phyloP scores from a whole-genome alignment of 2,329 filamentous ascomycete species.

The Cordyceps farinosa region DNA sequence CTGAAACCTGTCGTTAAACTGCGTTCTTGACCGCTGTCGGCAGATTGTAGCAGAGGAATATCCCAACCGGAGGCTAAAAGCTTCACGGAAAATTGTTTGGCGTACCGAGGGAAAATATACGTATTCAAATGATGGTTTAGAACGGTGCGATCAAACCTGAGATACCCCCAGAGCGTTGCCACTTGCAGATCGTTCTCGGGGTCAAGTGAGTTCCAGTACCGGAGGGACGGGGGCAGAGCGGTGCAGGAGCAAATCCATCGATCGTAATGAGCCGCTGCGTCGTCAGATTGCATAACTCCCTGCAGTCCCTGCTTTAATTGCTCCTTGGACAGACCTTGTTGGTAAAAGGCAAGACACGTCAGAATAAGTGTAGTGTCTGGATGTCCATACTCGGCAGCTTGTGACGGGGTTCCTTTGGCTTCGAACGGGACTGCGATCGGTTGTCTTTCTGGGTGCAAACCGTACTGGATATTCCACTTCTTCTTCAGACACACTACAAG shows the following conservation, averaged over 20 bases:
- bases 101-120: slow-evolving; percentile 62
- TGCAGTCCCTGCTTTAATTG: slow-evolving; percentile 50
- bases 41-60: slow-evolving; percentile 45
- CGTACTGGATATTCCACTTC: slow-evolving; percentile 65
- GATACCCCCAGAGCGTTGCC: slow-evolving; percentile 44
- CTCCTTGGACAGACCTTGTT: slow-evolving; percentile 47
- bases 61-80: slow-evolving; percentile 67
- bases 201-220: slow-evolving; percentile 56
- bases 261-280: slow-evolving; percentile 55
- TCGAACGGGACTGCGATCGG: slow-evolving; percentile 65
- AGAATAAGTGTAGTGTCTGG: slow-evolving; percentile 63
- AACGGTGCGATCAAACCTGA: slow-evolving; percentile 47
- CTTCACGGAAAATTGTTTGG: slow-evolving; percentile 61
- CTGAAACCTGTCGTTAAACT: slow-evolving; percentile 63
- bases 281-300: slow-evolving; percentile 51
- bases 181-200: slow-evolving; percentile 53
- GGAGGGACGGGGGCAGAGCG: slow-evolving; percentile 42
- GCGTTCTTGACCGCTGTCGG: background rate
- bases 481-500: slow-evolving; percentile 58
- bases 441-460: slow-evolving; percentile 49
- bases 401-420: slow-evolving; percentile 61
- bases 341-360: slow-evolving; percentile 66
- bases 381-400: slow-evolving; percentile 64
- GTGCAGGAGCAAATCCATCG: slow-evolving; percentile 40
- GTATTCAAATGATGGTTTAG: slow-evolving; percentile 61